Percentiles rank a stretch among this genome's conserved stretches.
Conservation (phyloP, 257 asterid genomes). For the Solanum clarkiae region DNA sequence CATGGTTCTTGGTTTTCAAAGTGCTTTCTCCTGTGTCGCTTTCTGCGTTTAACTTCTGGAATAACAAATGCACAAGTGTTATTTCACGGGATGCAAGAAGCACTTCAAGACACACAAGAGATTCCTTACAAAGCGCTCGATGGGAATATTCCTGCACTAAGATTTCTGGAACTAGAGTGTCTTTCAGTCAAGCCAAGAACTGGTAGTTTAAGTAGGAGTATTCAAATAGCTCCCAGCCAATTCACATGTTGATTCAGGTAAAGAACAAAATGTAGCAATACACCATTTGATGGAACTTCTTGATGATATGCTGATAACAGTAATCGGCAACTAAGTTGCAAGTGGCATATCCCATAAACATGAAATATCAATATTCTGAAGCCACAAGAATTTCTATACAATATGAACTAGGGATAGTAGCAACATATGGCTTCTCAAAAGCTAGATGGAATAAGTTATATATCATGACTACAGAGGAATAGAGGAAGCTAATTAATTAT, state of each 20-base stretch:
- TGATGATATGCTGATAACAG: neutral
- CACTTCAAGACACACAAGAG: neutral
- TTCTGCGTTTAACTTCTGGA: constrained; percentile 75
- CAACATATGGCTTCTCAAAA: neutral
- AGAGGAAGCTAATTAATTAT: neutral
- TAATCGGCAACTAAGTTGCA: neutral
- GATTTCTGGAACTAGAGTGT: neutral
- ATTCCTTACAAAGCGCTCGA: neutral
- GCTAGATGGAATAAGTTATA: neutral
- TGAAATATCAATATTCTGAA: neutral
- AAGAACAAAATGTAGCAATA: neutral
- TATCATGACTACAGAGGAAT: neutral
- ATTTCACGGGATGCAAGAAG: neutral
- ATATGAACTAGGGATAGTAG: neutral
- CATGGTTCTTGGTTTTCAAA: constrained; percentile 68
- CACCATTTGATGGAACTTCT: neutral
- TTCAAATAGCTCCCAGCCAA: neutral
- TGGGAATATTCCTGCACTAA: neutral
- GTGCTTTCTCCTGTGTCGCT: constrained; percentile 78
- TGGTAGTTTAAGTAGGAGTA: neutral
- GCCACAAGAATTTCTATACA: neutral
- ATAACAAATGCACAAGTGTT: neutral
- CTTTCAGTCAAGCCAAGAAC: neutral
- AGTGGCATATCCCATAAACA: neutral
- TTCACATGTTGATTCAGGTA: neutral